Base-by-base conservation (phyloP, 140 eudicot species). In the Anethum foeniculum region DNA sequence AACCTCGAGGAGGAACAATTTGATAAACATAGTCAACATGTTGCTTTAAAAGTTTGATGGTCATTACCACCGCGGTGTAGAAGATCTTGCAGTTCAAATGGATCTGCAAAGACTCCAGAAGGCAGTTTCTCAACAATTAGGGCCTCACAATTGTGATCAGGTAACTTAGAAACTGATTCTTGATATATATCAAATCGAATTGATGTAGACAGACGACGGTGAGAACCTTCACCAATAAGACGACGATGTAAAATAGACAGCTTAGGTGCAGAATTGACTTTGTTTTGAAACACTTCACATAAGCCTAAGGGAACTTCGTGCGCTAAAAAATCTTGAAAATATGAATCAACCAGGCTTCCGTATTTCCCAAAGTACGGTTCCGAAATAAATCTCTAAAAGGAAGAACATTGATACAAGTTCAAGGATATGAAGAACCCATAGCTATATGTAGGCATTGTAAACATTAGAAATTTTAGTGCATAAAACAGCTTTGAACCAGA, bases 91-190 rank as follows among this genome's bases (percentile, higher is more conserved):
- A 92, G 88, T 85, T 94, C 98, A 84, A 92, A 94, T 48, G 97
- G 97, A 77, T 94, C 97, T 46, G 97, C 96, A 82, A 94, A 94
- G 52, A 94, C 97, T 58, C 98, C 97, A 72, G 90, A 89, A 9
- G 98, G 98, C 48, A 94, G 87, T 72, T 85, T 92, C 81, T 92
- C 96, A 43, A 94, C 68, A 60, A 90, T 10, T 84, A 92, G 79
- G 80, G 90, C 86, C 81, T 89, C 81, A 83, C 93, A 95, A 16
- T 77, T 79, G 77, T 81, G 86, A 77, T 81, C 77, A 7, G 86
- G 62, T 11, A 82, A 80, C 81, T 84, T 83, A 81, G 91, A 80
- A 34, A 18, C 71, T 78, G 83, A 83, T 48, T 88, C 83, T 52
- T 76, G 85, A n/a, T 81, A 82, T 48, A 72, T 77, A 54, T 86